These are phyloP conservation scores for Pythium periplocum DNA, from an alignment of 352 stramenopile species.

Conservation along the genomic window DNA sequence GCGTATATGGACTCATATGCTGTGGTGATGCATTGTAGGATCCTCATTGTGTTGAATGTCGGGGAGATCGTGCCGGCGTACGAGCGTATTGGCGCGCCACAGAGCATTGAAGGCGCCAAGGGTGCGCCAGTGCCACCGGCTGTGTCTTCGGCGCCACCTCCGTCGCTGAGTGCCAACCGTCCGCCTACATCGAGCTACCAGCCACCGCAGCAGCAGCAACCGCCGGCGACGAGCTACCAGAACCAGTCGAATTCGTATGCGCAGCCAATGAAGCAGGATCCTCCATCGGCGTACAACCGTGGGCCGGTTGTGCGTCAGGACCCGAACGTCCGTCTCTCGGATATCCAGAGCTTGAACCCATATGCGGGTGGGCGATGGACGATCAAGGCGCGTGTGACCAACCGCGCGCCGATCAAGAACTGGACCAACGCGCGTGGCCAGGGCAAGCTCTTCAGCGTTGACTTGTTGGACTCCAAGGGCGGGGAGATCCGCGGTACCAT, in stretches of 20 bases:
- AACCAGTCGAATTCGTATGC: conserved; percentile 18
- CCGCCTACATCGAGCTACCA: conserved; percentile 13
- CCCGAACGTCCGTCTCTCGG: conserved; percentile 71
- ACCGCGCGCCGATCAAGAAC: conserved; percentile 91
- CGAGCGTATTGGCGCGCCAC: conserved; percentile 69
- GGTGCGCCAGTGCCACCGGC: conserved; percentile 22
- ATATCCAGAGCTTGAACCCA: conserved; percentile 92
- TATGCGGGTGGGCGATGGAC: conserved; percentile 92
- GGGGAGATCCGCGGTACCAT: conserved; percentile 97
- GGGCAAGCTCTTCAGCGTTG: conserved; percentile 95
- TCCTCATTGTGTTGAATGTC: conserved; percentile 81
- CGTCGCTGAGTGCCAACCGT: neutral
- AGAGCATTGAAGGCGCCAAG: conserved; percentile 72
- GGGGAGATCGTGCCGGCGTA: conserved; percentile 69
- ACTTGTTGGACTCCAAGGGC: conserved; percentile 93
- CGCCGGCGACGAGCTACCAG: conserved; percentile 12
- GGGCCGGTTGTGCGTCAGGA: conserved; percentile 78
- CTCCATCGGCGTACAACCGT: conserved; percentile 49
- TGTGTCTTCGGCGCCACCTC: conserved; percentile 6
- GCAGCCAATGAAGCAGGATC: conserved; percentile 18
- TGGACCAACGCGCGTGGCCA: conserved; percentile 96
- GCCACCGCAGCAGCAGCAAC: conserved; percentile 11
- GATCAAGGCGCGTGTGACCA: conserved; percentile 94
- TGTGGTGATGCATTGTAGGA: conserved; percentile 24
- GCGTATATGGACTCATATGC: too few species aligned